Conservation (phyloP, 2,329 filamentous ascomycete species). For the Geosmithia flava region DNA sequence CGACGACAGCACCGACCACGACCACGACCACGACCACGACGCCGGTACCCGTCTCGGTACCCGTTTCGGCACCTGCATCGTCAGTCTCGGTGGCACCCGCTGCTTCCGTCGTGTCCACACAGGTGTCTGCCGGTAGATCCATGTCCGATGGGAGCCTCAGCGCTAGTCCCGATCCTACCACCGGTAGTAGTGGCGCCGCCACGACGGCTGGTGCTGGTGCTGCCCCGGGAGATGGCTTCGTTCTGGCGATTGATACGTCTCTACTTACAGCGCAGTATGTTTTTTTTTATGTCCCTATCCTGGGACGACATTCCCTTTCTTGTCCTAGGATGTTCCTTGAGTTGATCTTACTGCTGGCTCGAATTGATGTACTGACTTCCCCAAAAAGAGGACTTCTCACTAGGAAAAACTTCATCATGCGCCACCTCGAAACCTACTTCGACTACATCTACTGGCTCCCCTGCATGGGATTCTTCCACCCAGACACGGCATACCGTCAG, state of each 20-base stretch:
- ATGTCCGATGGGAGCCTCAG: constrained; percentile 4
- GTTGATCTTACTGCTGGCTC: too few relatives aligned
- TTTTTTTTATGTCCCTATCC: not conserved
- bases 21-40: not conserved
- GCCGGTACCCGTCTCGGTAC: not conserved
- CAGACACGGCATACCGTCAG: constrained; percentile 17
- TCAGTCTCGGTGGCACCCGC: too few relatives aligned
- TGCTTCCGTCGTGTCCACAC: too few relatives aligned
- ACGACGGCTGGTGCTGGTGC: not conserved
- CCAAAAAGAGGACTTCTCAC: constrained; percentile 16
- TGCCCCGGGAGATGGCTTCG: not conserved
- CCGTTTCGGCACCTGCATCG: too few relatives aligned
- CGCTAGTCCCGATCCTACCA: constrained; percentile 6
- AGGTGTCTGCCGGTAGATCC: too few relatives aligned
- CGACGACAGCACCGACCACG: not conserved
- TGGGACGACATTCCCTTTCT: too few relatives aligned
- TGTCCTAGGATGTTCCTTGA: too few relatives aligned
- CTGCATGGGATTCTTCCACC: constrained; percentile 25
- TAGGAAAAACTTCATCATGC: constrained; percentile 19
- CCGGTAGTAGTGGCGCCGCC: not conserved
- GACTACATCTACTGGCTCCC: constrained; percentile 23
- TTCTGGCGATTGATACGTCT: constrained; percentile 11
- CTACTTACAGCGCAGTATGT: constrained; percentile 16
- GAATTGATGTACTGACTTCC: constrained; percentile 1
- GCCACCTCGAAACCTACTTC: constrained; percentile 25